Evolutionary conservation across 306 rosid genomes (phyloP).

Genomic region (Trifolium fragiferum): DNA sequence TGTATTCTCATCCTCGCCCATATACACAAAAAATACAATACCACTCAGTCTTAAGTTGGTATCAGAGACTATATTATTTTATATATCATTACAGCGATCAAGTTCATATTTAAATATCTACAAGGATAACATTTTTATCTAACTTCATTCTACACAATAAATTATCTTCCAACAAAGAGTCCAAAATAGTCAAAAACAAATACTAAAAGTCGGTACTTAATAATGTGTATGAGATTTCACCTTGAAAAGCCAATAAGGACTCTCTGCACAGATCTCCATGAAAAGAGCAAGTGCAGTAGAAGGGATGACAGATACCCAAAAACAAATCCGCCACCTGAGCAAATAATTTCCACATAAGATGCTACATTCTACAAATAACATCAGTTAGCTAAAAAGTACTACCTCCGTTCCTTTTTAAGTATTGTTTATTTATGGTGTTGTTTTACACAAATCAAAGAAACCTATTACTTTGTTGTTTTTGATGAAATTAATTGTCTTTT

Average conservation of each 20-base stretch:
- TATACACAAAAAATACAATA: not conserved
- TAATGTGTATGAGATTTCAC: conserved; percentile 50
- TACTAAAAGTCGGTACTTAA: not conserved
- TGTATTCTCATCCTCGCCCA: too few relatives aligned
- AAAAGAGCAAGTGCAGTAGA: conserved; percentile 64
- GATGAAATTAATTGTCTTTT: not conserved
- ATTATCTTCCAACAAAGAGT: conserved; percentile 27
- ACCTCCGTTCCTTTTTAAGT: not conserved
- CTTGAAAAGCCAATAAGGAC: conserved; percentile 92
- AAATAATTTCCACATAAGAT: conserved; percentile 38
- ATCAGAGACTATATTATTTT: too few relatives aligned
- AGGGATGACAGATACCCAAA: conserved; percentile 77
- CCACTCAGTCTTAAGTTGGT: too few relatives aligned
- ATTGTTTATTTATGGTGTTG: not conserved
- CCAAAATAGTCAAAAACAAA: conserved; percentile 35
- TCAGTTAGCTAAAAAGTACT: conserved; percentile 7
- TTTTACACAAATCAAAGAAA: not conserved
- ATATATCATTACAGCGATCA: conserved; percentile 25
- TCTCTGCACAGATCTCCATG: conserved; percentile 89
- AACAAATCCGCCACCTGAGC: conserved; percentile 87
- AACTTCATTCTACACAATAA: conserved; percentile 22
- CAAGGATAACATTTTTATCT: conserved; percentile 18
- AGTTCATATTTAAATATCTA: conserved; percentile 29
- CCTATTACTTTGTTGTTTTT: not conserved
- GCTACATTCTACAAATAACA: conserved; percentile 14